Base-by-base conservation (phyloP, 2,329 filamentous ascomycete genomes). In the Monosporascus sp. region DNA sequence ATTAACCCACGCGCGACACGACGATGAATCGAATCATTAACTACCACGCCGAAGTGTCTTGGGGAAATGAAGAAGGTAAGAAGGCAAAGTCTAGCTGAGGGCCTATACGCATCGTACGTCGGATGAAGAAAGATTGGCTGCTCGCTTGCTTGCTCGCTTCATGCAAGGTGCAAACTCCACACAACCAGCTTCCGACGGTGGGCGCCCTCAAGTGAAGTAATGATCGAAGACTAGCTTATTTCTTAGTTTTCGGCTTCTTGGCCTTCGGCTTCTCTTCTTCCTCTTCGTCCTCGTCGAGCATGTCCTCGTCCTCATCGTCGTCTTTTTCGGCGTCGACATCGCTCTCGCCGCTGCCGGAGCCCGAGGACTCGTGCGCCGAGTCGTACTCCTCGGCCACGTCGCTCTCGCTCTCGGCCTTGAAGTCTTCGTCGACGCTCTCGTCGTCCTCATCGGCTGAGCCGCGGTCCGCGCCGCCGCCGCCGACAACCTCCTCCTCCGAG, bases 351-450 rank as follows among this genome's bases (percentile, higher is more conserved):
- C 82, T 86, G 52, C 79, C 85, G 18, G 81, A 85, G 14, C 88
- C 90, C 49, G 84, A 89, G 67, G 90, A 96, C 68, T 96, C 90
- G 67, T 97, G 93, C 46, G 83, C 87, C 50, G 89, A 93, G 71
- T 99, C 94, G 62, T 84, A 99, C 68, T 99, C 95, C 72, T 99
- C 94, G 1, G 93, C 94, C 2, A 97, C 92, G 61, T 99, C 94
- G 50, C 89, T 95, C 59, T 99, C 94, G 15, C 88, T 92, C 57
- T 95, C 90, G 6, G 88, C 89, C 62, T 88, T 83, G 78, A 99
- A 99, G 74, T 99, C 94, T 70, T 99, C 94, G 63, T 99, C 94
- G 8, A 92, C 85, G 55, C 88, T 93, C 76, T 97, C 93, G 67
- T 93, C 89, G 64, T 99, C 94, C 71, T 99, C 94, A 67, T 97